Base-by-base conservation (phyloP, 352 stramenopile genomes). In the Phytophthora cryptogea region DNA sequence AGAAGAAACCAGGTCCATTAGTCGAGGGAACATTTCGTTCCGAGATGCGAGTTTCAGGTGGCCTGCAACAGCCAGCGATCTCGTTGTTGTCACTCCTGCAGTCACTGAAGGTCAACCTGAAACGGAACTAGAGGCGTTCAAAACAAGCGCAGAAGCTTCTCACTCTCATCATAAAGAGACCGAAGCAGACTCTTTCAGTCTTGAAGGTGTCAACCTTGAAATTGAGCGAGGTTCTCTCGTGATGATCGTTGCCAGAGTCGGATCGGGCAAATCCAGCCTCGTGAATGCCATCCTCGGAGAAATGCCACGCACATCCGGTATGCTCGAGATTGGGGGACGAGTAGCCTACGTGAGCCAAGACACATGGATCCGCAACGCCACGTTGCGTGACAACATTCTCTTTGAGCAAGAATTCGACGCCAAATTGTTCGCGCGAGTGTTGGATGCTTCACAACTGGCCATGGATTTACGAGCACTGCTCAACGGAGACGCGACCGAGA, bases 291-390 rank as follows among this genome's bases (percentile, higher is more conserved):
- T 89, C 3, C 63, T 89, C 0, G 76, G 76, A 2, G 75, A 83
- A 42, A 88, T 88, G 77, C 39, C 52, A 4, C 57, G 46, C 9
- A 59, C 50, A 2, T 45, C 40, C 2, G 73, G 77, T 16, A 35
- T 51, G 0, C 40, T 78, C 5, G 30, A 43, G 0, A 57, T 87
- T 4, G 37, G 36, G 5, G 80, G 77, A 1, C 47, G 54, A 0
- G 31, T 89, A 0, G 80, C 92, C 14, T 97, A 97, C 67, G 90
- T 82, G 28, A 81, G 82, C 20, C 95, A 98, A 73, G 76, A 95
- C 32, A 70, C 91, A 5, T 98, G 90, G 88, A 98, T 98, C 55
- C 72, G 94, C 9, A 97, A 98, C 60, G 64, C 77, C 9, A 97
- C 85, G 26, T 57, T 98, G 7, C 61, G 74, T 11, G 82, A 97